A percentile compares a stretch with the other conserved stretches of the same genome.
These are phyloP conservation scores for Nepenthes gracilis DNA, from an alignment of 148 eudicot species.

Conservation along the genomic window DNA sequence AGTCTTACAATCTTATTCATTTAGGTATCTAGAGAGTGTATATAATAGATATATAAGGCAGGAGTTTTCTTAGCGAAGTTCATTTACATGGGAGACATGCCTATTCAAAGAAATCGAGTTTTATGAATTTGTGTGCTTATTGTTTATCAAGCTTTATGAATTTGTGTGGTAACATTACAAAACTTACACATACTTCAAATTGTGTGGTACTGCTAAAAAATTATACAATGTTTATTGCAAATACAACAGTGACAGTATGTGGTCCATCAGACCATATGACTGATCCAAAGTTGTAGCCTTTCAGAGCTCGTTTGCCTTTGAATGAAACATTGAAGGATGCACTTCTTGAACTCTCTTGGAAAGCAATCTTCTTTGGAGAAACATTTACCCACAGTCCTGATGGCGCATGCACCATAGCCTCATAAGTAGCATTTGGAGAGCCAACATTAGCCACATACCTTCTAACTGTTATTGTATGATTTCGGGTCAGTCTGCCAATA, in stretches of 20 bases:
- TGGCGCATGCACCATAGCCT: conserved; percentile 27
- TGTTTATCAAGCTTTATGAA: too few species aligned
- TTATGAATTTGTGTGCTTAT: too few species aligned
- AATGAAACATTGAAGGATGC: conserved; percentile 36
- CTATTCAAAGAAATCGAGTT: too few species aligned
- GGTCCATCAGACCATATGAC: conserved; percentile 45
- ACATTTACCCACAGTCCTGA: conserved; percentile 31
- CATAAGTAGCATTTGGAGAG: conserved; percentile 31
- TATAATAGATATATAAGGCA: too few species aligned
- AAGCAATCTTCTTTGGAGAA: conserved; percentile 32
- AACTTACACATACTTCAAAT: too few species aligned
- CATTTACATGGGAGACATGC: too few species aligned
- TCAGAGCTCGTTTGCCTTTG: conserved; percentile 25
- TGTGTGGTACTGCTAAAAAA: too few species aligned
- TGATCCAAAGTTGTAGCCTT: conserved; percentile 52
- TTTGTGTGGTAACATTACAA: too few species aligned
- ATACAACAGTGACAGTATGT: conserved; percentile 33
- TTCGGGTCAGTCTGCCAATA: conserved; percentile 24
- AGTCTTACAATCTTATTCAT: too few species aligned
- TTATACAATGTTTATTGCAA: conserved; percentile 45
- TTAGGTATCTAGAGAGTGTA: too few species aligned
- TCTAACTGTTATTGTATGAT: conserved; percentile 15
- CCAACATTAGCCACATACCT: conserved; percentile 47
- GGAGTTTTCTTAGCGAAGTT: too few species aligned
- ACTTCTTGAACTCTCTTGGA: conserved; percentile 10